phyloP scores from a whole-genome alignment of 2,329 filamentous ascomycete species.

The Dothistroma pini region DNA sequence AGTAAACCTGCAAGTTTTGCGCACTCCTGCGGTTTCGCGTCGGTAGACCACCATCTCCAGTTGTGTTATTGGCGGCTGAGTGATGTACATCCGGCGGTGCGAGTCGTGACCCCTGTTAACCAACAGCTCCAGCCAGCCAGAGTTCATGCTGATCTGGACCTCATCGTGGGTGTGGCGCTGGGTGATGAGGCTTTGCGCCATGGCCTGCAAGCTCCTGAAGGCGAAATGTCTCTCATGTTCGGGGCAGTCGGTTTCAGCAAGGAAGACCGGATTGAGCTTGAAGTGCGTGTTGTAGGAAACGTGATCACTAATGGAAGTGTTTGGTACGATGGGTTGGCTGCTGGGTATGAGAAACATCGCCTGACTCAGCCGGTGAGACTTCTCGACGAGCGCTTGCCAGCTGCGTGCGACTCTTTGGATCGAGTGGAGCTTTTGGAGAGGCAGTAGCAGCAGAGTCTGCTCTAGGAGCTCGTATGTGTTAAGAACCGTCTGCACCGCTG shows the following conservation, averaged over 20 bases:
- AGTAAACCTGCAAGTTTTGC: too few relatives aligned
- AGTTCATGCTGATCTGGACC: too few relatives aligned
- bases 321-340: not conserved
- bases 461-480: conserved; percentile 14
- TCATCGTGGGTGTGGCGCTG: too few relatives aligned
- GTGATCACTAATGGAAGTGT: not conserved
- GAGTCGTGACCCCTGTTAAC: not conserved
- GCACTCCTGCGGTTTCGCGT: not conserved
- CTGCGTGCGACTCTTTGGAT: not conserved
- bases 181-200: too few relatives aligned
- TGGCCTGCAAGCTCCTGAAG: too few relatives aligned
- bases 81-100: conserved; percentile 6
- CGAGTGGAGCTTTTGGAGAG: conserved; percentile 7
- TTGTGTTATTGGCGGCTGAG: conserved; percentile 7
- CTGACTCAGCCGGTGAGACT: conserved; percentile 2
- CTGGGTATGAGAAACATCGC: conserved; percentile 2
- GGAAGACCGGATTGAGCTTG: too few relatives aligned
- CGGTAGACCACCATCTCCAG: conserved; percentile 5
- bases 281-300: too few relatives aligned
- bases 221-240: too few relatives aligned
- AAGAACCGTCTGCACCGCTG: not conserved
- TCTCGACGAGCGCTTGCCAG: conserved; percentile 5
- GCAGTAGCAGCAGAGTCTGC: conserved; percentile 7
- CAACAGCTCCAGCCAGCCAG: too few relatives aligned
- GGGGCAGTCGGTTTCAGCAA: too few relatives aligned